These are phyloP conservation scores for Cryptococcus sp. DNA, from an alignment of 1,284 basidiomycete species.

Conservation along the genomic window DNA sequence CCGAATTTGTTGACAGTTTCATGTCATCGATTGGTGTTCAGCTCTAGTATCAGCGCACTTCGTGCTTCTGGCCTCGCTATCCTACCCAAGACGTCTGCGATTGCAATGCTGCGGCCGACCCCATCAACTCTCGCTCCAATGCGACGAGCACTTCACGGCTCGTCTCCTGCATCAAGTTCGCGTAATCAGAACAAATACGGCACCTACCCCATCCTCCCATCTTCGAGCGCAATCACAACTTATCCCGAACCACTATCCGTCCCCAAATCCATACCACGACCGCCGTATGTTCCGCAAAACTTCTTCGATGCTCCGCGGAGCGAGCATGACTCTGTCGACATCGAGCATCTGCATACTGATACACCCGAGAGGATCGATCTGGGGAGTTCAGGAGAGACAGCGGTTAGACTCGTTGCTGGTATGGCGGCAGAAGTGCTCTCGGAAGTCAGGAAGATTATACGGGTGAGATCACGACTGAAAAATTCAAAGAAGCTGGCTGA, in stretches of 20 bases:
- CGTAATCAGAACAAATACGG: slow-evolving; percentile 25
- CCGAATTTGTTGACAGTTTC: too few relatives aligned
- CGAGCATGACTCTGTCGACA: slow-evolving; percentile 57
- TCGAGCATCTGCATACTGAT: slow-evolving; percentile 54
- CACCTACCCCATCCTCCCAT: slow-evolving; percentile 33
- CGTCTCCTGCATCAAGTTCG: too few relatives aligned
- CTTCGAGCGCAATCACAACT: slow-evolving; percentile 31
- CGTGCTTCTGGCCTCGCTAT: too few relatives aligned
- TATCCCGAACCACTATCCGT: slow-evolving; percentile 58
- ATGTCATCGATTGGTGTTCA: too few relatives aligned
- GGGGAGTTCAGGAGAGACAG: slow-evolving; percentile 61
- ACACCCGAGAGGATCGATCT: slow-evolving; percentile 58
- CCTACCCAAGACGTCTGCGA: too few relatives aligned
- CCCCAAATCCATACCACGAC: slow-evolving; percentile 62
- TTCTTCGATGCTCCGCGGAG: slow-evolving; percentile 40
- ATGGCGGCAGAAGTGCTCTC: slow-evolving; percentile 66
- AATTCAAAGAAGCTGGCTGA: neutral
- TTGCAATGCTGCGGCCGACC: too few relatives aligned
- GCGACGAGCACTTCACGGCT: too few relatives aligned
- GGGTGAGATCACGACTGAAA: slow-evolving; percentile 54
- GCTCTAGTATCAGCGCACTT: too few relatives aligned
- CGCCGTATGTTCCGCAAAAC: slow-evolving; percentile 61
- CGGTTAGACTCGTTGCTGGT: slow-evolving; percentile 62
- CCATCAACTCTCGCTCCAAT: too few relatives aligned
- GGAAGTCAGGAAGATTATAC: slow-evolving; percentile 62